Evolutionary conservation across 441 rosid genomes (phyloP).

Genomic region (Kokia cookei): DNA sequence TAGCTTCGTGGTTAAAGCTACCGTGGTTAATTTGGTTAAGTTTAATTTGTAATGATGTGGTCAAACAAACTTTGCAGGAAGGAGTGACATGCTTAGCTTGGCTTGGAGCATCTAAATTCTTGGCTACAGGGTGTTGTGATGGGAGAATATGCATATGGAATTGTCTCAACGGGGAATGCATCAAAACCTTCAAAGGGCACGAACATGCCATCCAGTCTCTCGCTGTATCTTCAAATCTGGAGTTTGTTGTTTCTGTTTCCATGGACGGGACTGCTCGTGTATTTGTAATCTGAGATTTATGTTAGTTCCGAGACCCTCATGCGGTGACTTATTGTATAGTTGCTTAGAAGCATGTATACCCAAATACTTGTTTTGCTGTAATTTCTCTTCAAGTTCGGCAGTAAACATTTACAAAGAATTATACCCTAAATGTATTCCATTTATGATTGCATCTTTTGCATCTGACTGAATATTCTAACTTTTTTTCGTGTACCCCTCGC

Average conservation of each 20-base stretch:
- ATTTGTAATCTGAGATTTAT: conserved; percentile 53
- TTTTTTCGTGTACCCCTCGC: too few species aligned
- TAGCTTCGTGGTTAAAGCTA: neutral
- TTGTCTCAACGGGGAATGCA: conserved; percentile 62
- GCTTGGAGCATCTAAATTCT: conserved; percentile 55
- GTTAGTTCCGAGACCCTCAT: conserved; percentile 8
- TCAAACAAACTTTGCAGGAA: conserved; percentile 37
- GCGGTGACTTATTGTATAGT: neutral
- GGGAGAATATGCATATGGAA: conserved; percentile 80
- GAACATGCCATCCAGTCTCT: conserved; percentile 46
- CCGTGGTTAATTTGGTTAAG: neutral
- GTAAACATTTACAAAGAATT: neutral
- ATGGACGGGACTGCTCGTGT: conserved; percentile 67
- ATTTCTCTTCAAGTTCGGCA: neutral
- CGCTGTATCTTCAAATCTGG: conserved; percentile 40
- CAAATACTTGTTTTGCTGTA: neutral
- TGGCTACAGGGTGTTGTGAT: conserved; percentile 69
- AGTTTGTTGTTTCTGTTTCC: conserved; percentile 62
- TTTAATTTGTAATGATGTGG: neutral
- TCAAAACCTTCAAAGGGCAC: conserved; percentile 62
- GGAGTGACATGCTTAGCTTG: conserved; percentile 73
- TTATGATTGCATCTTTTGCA: neutral
- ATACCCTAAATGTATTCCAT: neutral
- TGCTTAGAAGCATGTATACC: neutral
- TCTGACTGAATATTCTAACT: neutral